A percentile compares a stretch with the other conserved stretches of the same genome.
These are phyloP conservation scores for Craterostigma plantagineum DNA, from an alignment of 257 asterid species.

Conservation along the genomic window DNA sequence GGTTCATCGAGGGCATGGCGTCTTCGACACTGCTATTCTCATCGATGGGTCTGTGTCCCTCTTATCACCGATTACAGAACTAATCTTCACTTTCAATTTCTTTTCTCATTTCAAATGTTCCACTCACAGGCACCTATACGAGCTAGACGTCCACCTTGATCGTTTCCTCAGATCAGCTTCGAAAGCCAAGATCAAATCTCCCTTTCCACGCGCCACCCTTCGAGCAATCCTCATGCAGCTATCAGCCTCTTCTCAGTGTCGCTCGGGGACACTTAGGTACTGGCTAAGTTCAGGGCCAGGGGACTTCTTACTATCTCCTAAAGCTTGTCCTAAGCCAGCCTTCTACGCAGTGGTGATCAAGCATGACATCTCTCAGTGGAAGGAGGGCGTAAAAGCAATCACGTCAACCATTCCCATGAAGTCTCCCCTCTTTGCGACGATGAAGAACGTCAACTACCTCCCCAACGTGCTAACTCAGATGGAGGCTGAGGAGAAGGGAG, in stretches of 20 bases:
- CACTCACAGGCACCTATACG: constrained; percentile 40
- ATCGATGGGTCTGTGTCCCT: constrained; percentile 52
- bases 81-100: too few species aligned
- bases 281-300: constrained; percentile 90
- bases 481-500: constrained; percentile 86
- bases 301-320: constrained; percentile 62
- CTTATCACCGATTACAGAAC: too few species aligned
- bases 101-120: background rate
- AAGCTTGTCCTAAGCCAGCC: constrained; percentile 49
- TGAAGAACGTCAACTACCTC: constrained; percentile 85
- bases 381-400: constrained; percentile 55
- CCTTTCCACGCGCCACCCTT: constrained; percentile 38
- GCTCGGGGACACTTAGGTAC: constrained; percentile 55
- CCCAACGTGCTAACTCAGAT: constrained; percentile 62
- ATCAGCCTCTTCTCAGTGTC: constrained; percentile 44
- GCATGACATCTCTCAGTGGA: constrained; percentile 40
- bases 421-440: constrained; percentile 56
- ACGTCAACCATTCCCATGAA: constrained; percentile 73
- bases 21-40: constrained; percentile 66
- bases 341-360: constrained; percentile 75
- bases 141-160: constrained; percentile 56
- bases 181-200: constrained; percentile 40
- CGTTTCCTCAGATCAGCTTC: constrained; percentile 75
- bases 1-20: constrained; percentile 97
- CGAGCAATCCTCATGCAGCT: constrained; percentile 69